These are phyloP conservation scores for Musa itinerans DNA, from an alignment of 176 grass and related monocot genomes.

Conservation along the genomic window DNA sequence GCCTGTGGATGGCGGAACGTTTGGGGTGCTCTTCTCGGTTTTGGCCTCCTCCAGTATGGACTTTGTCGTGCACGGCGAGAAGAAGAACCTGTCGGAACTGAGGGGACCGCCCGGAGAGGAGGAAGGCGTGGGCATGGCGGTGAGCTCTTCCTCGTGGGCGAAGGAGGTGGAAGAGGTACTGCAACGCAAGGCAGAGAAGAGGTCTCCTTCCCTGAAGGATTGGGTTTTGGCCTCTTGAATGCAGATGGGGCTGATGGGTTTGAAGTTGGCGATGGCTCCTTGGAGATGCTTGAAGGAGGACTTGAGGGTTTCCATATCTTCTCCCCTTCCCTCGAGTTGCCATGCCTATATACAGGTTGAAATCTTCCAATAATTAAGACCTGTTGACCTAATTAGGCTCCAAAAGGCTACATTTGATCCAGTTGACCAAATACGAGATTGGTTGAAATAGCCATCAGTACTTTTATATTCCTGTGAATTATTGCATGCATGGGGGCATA, in stretches of 20 bases:
- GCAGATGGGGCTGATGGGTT: conserved; percentile 7
- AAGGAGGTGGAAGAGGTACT: neutral
- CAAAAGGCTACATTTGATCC: too few relatives aligned
- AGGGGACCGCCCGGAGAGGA: neutral
- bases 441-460: too few relatives aligned
- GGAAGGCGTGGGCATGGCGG: neutral
- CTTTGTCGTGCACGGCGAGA: conserved; percentile 8
- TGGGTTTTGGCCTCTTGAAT: conserved; percentile 18
- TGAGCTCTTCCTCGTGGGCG: neutral
- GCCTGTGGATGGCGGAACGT: neutral
- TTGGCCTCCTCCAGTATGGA: conserved; percentile 20
- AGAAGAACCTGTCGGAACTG: conserved; percentile 15
- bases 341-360: too few relatives aligned
- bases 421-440: too few relatives aligned
- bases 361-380: too few relatives aligned
- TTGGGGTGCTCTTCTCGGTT: too few relatives aligned
- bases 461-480: too few relatives aligned
- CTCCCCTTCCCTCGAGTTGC: neutral
- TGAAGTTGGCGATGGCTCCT: conserved; percentile 2
- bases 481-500: too few relatives aligned
- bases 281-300: conserved; percentile 6
- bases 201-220: conserved; percentile 1
- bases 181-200: neutral
- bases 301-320: conserved; percentile 13
- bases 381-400: too few relatives aligned